Conservation (phyloP, 306 rosid species). For the Hippophae tibetana region DNA sequence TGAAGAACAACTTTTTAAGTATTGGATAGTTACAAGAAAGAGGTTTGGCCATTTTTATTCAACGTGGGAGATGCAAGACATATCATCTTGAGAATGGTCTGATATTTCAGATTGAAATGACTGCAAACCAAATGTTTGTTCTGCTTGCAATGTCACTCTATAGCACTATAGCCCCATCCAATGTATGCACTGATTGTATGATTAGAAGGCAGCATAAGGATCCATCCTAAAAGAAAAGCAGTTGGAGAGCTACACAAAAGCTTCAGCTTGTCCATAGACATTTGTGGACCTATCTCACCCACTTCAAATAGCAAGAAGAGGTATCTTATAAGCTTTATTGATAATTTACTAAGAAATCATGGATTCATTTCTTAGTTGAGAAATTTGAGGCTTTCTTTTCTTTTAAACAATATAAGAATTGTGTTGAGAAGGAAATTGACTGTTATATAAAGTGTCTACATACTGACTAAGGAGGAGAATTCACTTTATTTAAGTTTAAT, state of each 20-base stretch:
- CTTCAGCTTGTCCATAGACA: neutral
- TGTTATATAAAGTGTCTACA: neutral
- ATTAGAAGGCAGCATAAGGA: neutral
- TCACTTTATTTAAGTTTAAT: neutral
- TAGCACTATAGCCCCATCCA: no score
- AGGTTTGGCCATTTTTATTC: neutral
- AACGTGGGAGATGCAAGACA: neutral
- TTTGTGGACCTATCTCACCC: neutral
- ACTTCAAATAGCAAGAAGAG: neutral
- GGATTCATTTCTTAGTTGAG: no score
- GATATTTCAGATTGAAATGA: neutral
- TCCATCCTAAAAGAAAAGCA: neutral
- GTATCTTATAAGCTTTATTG: no score
- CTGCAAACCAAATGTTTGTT: neutral
- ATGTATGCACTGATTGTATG: neutral
- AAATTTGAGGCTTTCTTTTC: neutral
- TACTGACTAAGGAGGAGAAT: neutral
- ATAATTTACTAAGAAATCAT: no score
- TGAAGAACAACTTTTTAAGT: neutral
- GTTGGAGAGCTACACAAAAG: neutral
- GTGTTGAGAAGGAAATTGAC: neutral
- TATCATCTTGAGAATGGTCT: neutral
- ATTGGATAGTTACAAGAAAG: neutral
- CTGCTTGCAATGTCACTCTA: neutral
- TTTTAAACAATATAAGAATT: no score